Evolutionary conservation across 352 stramenopile species (phyloP), one percentile per base, ranked within the genome.

Genomic region (Pythium monospermum): DNA sequence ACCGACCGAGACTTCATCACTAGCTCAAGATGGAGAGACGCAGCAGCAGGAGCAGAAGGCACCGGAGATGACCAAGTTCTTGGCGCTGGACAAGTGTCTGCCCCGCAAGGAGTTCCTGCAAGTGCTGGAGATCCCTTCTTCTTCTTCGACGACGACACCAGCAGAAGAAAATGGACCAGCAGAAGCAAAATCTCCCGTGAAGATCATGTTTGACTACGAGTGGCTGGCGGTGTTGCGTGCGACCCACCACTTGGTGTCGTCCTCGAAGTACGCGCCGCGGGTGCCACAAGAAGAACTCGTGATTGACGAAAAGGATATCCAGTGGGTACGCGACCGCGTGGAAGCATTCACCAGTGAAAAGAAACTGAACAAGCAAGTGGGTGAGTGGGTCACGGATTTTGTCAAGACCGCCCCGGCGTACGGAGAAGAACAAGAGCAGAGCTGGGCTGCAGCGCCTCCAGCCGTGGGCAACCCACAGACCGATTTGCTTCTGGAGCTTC

Each of bases 51-150:
- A 35, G 13, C 7, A 13, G 7, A 28, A 0, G 15, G 18, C 43
- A 4, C 12, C 37, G 6, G 55, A 57, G 30, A 58, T 66, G 58
- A 99, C 96, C 23, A 84, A 87, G 31, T 99, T 99, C 69, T 61
- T 99, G n/a, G 96, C 96, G 23, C 75, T 99, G n/a, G 97, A 99
- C 79, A 99, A 99, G 69, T 99, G 95, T 55, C 76, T 99, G 4
- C 96, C 92, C 12, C 82, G 89, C 38, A 71, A 95, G 21, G 85
- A 97, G 27, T 98, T 98, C 61, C 76, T 99, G 30, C 92, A 99
- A 47, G 85, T 99, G 27, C 44, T 98, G 4, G 73, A 98, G 46
- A 80, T 96, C 56, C 48, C 64, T 13, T n/a, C n/a, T n/a, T n/a
- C n/a, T n/a, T n/a, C n/a, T n/a, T n/a, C n/a, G n/a, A n/a, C n/a